Evolutionary conservation across 331 rosid species (phyloP).

Genomic region (Malus hybrid): DNA sequence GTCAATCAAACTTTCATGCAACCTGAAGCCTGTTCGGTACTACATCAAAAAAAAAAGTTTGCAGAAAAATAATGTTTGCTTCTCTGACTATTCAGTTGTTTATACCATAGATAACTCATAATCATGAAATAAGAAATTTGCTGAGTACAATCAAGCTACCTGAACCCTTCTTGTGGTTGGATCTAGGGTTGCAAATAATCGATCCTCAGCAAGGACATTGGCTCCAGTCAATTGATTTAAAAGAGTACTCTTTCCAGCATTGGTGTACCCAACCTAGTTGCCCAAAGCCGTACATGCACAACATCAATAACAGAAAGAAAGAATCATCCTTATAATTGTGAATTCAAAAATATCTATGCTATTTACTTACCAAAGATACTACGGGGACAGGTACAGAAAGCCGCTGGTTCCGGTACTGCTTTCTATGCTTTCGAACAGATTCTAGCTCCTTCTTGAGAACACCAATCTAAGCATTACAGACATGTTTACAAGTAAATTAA

Average conservation of each 20-base stretch:
- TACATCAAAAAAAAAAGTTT: background rate
- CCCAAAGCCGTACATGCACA: slow-evolving; percentile 5
- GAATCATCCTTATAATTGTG: background rate
- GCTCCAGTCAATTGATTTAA: slow-evolving; percentile 92
- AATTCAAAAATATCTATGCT: background rate
- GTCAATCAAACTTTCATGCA: background rate
- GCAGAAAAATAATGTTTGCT: background rate
- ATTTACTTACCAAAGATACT: slow-evolving; percentile 71
- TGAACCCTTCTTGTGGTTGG: slow-evolving; percentile 98
- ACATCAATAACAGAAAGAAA: background rate
- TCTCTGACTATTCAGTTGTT: background rate
- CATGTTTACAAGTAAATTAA: slow-evolving; percentile 5
- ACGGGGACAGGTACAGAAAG: slow-evolving; percentile 84
- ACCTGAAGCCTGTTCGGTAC: background rate
- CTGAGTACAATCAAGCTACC: slow-evolving; percentile 39
- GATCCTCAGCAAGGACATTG: slow-evolving; percentile 90
- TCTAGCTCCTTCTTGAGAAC: slow-evolving; percentile 69
- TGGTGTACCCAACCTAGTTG: slow-evolving; percentile 91
- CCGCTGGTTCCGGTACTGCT: slow-evolving; percentile 86
- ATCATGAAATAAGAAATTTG: background rate
- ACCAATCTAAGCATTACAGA: slow-evolving; percentile 62
- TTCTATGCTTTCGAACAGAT: slow-evolving; percentile 80
- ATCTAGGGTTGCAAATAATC: slow-evolving; percentile 94
- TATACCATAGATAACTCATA: background rate
- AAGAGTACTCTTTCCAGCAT: slow-evolving; percentile 98